Evolutionary conservation across 345 rosid species (phyloP).

Genomic region (Anacardium occidentale): DNA sequence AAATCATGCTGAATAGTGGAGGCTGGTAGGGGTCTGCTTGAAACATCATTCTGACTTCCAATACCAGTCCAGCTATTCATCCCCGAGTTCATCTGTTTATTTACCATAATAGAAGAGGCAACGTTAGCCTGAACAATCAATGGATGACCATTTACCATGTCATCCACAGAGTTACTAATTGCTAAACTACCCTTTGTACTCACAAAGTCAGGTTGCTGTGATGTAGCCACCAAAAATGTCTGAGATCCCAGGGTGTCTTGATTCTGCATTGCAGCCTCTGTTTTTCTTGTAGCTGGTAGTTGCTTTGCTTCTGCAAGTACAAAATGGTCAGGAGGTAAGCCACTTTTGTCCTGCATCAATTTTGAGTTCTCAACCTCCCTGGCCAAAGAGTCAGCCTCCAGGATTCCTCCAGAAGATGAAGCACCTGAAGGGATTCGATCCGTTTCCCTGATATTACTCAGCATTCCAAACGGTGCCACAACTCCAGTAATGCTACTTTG

Average conservation of each 20-base stretch:
- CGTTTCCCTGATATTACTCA: slow-evolving; percentile 41
- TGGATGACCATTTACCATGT: slow-evolving; percentile 38
- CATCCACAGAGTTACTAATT: slow-evolving; percentile 22
- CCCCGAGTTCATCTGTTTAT: slow-evolving; percentile 46
- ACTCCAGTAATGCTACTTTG: slow-evolving; percentile 43
- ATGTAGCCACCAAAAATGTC: slow-evolving; percentile 21
- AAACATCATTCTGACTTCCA: slow-evolving; percentile 38
- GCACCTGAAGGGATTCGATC: slow-evolving; percentile 34
- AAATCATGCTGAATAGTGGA: slow-evolving; percentile 36
- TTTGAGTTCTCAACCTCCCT: slow-evolving; percentile 48
- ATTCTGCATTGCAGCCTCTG: slow-evolving; percentile 48
- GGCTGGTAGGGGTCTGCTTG: slow-evolving; percentile 33
- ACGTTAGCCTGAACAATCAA: slow-evolving; percentile 37
- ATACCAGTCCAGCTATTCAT: slow-evolving; percentile 46
- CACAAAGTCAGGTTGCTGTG: slow-evolving; percentile 42
- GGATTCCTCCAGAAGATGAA: slow-evolving; percentile 47
- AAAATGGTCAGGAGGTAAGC: slow-evolving; percentile 31
- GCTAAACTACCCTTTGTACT: slow-evolving; percentile 33
- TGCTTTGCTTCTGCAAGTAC: slow-evolving; percentile 47
- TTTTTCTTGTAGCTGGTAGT: slow-evolving; percentile 35
- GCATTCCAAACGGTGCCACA: slow-evolving; percentile 44
- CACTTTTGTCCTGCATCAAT: slow-evolving; percentile 41
- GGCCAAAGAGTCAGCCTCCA: slow-evolving; percentile 42
- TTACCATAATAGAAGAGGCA: slow-evolving; percentile 36
- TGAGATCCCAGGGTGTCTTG: slow-evolving; percentile 47